These are phyloP conservation scores for Globomyces pollinis-pini DNA, from an alignment of 192 early-diverging fungal genomes.

Conservation along the genomic window DNA sequence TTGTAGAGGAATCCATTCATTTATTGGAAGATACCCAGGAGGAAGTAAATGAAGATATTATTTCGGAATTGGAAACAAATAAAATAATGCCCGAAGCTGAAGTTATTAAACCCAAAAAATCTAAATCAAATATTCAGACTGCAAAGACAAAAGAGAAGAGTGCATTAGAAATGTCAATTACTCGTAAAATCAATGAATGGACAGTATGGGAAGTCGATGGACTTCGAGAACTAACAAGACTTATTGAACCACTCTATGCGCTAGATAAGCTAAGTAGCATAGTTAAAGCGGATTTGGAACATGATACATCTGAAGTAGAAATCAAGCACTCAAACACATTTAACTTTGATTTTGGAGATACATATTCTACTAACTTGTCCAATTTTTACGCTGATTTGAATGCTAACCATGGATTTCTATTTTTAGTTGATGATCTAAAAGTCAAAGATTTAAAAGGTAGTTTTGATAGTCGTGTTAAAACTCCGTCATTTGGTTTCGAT, in stretches of 20 bases:
- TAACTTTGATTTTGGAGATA: no score
- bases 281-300: not conserved
- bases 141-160: not conserved
- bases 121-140: not conserved
- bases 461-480: not conserved
- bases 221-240: not conserved
- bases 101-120: not conserved
- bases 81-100: not conserved
- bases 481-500: no score
- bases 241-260: conserved; percentile 2
- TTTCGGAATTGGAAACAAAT: not conserved
- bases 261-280: not conserved
- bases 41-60: no score
- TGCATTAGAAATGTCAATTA: not conserved
- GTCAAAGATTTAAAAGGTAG: not conserved
- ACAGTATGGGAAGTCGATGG: not conserved
- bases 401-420: not conserved
- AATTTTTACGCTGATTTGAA: no score
- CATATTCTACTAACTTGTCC: not conserved
- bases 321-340: not conserved
- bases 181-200: not conserved
- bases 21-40: no score
- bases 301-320: not conserved
- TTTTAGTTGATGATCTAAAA: not conserved
- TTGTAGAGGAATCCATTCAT: no score